Evolutionary conservation across 805 yeast genomes (phyloP), one percentile per base, ranked within the genome.

Genomic region (Metschnikowia colocasiae): DNA sequence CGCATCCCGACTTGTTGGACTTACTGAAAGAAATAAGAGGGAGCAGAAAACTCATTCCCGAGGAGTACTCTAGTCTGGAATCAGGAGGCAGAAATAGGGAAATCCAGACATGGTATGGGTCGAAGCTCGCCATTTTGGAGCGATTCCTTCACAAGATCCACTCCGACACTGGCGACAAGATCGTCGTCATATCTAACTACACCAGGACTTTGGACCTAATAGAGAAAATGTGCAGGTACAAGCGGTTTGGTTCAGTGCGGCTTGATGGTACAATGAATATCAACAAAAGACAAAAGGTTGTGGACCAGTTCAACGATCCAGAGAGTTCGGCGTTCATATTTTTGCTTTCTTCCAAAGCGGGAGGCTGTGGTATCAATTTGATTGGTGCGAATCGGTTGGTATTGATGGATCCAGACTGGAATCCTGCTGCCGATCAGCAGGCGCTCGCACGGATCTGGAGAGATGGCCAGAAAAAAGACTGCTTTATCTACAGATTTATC

Each of bases 401-500:
- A 18, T 70, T 94, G 40, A 74, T 94, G 61, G 99, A 94, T 62
- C 83, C 83, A 0, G 99, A 94, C 63, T 94, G 99, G 99, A 92
- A 92, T 60, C 99, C 99, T 0, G 98, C 99, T 0, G 85, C 96
- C 1, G 99, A 92, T 62, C 98, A 94, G 63, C 99, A 92, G 67
- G 98, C 98, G 0, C 73, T 94, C 52, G 98, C 98, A 0, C 79
- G 99, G 65, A 96, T 94, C 4, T 94, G 98, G 98, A 82, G 99
- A 75, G 99, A 94, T 68, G 99, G 99, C 0, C 99, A 92, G 62
- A 92, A 87, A 74, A 94, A 92, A 65, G 96, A 87, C 64, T 94
- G 99, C 70, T 92, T 85, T 59, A 94, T 92, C 34, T 94, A 94
- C 65, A 75, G 99, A 56, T 91, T 94, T 57, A 91, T 92, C 48